These are phyloP conservation scores for Mortierella sp. DNA, from an alignment of 371 early-diverging fungal species.

Conservation along the genomic window DNA sequence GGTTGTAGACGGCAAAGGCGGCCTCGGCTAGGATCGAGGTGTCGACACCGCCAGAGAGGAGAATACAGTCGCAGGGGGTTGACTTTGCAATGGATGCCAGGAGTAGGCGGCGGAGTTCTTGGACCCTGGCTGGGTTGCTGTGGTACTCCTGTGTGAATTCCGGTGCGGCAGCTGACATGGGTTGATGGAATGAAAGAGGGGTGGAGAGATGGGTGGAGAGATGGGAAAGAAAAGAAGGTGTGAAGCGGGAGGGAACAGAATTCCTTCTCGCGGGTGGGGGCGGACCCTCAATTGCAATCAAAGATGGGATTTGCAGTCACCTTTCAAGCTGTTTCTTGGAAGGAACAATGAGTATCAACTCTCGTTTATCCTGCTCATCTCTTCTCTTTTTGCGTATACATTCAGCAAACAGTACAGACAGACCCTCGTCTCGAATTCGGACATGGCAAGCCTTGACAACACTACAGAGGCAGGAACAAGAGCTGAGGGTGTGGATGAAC, in stretches of 20 bases:
- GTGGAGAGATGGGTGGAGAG: background rate
- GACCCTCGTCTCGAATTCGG: background rate
- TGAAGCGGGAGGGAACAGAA: background rate
- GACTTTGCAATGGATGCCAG: slow-evolving; percentile 51
- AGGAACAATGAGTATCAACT: too few relatives aligned
- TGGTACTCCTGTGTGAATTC: slow-evolving; percentile 25
- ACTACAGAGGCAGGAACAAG: background rate
- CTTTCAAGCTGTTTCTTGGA: too few relatives aligned
- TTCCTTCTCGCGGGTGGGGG: background rate
- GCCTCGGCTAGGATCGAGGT: slow-evolving; percentile 68
- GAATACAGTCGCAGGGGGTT: slow-evolving; percentile 62
- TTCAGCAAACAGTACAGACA: background rate
- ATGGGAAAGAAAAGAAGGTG: background rate
- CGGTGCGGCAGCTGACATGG: slow-evolving; percentile 14
- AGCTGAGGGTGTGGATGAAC: background rate
- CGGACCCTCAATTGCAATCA: background rate
- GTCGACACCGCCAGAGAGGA: slow-evolving; percentile 73
- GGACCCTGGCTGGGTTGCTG: slow-evolving; percentile 37
- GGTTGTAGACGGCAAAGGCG: slow-evolving; percentile 47
- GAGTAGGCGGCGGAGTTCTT: slow-evolving; percentile 48
- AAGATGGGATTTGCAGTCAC: slow-evolving; percentile 8
- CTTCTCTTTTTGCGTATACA: background rate
- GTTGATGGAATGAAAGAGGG: slow-evolving; percentile 3
- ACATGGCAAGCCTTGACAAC: background rate
- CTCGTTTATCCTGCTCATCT: too few relatives aligned